phyloP scores from a whole-genome alignment of 169 alveolate species.

The Eimeria acervulina region DNA sequence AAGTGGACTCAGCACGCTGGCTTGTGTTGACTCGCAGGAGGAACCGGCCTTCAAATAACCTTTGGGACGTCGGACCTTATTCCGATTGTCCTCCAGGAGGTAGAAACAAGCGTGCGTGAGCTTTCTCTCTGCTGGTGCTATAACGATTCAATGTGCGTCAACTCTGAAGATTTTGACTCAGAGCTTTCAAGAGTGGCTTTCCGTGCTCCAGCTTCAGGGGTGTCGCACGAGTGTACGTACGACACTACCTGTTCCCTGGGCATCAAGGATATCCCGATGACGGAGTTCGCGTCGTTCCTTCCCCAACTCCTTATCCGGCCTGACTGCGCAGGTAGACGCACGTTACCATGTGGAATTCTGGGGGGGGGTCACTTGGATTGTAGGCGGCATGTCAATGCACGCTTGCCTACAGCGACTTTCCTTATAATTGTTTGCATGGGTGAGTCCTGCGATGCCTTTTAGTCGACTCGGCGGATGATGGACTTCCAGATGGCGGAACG shows the following conservation, averaged over 20 bases:
- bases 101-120: neutral
- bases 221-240: slow-evolving; percentile 54
- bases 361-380: neutral
- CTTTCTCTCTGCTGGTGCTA: slow-evolving; percentile 81
- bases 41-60: neutral
- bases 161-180: slow-evolving; percentile 10
- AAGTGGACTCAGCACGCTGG: neutral
- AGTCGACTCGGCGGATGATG: neutral
- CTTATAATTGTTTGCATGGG: neutral
- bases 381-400: neutral
- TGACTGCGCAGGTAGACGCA: slow-evolving; percentile 62
- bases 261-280: slow-evolving; percentile 20
- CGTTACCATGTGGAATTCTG: neutral
- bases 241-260: slow-evolving; percentile 58
- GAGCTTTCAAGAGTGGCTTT: neutral
- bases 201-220: slow-evolving; percentile 56
- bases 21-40: neutral
- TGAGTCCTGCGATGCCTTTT: neutral
- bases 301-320: slow-evolving; percentile 31
- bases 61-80: neutral
- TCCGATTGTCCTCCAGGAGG: neutral
- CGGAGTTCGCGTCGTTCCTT: neutral
- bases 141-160: neutral
- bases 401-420: neutral
- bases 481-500: slow-evolving; percentile 50